Evolutionary conservation across 768 basidiomycete genomes (phyloP), one percentile per base, ranked within the genome.

Genomic region (Lactarius evosmus): DNA sequence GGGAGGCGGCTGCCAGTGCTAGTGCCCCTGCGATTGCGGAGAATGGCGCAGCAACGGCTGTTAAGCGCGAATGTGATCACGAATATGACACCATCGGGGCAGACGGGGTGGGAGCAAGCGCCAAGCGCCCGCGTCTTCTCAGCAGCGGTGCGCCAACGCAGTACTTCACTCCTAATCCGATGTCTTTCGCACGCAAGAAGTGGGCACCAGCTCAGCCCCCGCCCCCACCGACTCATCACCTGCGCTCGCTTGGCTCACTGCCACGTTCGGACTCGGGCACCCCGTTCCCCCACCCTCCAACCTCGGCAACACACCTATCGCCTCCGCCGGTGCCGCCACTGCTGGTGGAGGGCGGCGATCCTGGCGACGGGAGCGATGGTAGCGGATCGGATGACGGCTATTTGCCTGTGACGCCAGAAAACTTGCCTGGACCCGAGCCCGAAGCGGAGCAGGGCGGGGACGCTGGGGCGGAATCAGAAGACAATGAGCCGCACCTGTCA

Each of bases 161-260:
- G 38, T 65, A 60, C 55, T 58, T 66, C 63, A 67, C 71, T 19
- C 75, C 75, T 19, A 75, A 75, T 57, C 75, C 75, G 9, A 70
- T 72, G 54, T 69, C 71, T 4, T 75, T 73, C 56, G 75, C 75
- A 32, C 74, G 75, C 57, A 73, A 73, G 33, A 75, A 71, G 60
- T 75, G 74, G 74, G 70, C 68, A 17, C 66, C 70, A 44, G 54
- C 68, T 25, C 65, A 44, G 44, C 56, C 60, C 3, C 61, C 61
- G 27, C 57, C 63, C 11, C 68, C 51, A 6, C 53, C 63, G 11
- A 41, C 54, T 33, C 64, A 65, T 25, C 59, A 62, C 44, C 56
- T 66, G 44, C 64, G 59, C 22, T 66, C 52, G 9, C 61, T 60
- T 38, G 65, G 57, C 56, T 6, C 34, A 27, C 49, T 57, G 27